Base-by-base conservation (phyloP, 108 stramenopile species). In the Cyclotella distinguenda region DNA sequence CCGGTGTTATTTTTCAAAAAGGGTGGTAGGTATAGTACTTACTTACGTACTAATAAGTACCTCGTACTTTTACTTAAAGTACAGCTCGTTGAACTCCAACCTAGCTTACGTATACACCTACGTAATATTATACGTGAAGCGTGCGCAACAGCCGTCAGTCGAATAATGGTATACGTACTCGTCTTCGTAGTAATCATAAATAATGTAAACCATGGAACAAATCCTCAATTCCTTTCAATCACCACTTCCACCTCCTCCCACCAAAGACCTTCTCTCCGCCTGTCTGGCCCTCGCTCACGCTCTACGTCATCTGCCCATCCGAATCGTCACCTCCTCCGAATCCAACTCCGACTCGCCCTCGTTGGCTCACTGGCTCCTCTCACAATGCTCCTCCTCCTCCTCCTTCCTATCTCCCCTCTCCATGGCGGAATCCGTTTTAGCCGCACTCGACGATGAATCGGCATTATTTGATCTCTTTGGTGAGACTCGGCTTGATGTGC, bases 381-480 rank as follows among this genome's bases (percentile, higher is more conserved):
- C 57, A 6, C 50, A 46, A 23, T 72, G 62, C 56, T 50, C 56
- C 26, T 51, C 42, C n/a, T 12, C 64, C 36, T 42, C 71, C 8
- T 51, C 42, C n/a, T 12, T 72, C 36, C 49, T 63, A 2, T 64
- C 71, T 0, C 63, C 71, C 11, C 63, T 72, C 16, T 53, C 60
- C 8, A 33, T 63, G 21, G 36, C 59, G 10, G 63, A 58, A 64
- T 47, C 64, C 28, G 25, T 63, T 5, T 33, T 56, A 7, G 71
- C 55, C 26, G 44, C 55, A 27, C 18, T 72, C 0, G 15, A 64
- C 47, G 40, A 44, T 12, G 71, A 72, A 13, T 27, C 22, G 40
- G 59, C 61, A 16, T 47, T 72, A 26, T 72, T 72, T 46, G 71
- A 72, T 60, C 27, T 72, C 8, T 64, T 72, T 27, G 71, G 71